Evolutionary conservation across 2,329 filamentous ascomycete genomes (phyloP), one percentile per base, ranked within the genome.

Genomic region (Kalmusia sp.): DNA sequence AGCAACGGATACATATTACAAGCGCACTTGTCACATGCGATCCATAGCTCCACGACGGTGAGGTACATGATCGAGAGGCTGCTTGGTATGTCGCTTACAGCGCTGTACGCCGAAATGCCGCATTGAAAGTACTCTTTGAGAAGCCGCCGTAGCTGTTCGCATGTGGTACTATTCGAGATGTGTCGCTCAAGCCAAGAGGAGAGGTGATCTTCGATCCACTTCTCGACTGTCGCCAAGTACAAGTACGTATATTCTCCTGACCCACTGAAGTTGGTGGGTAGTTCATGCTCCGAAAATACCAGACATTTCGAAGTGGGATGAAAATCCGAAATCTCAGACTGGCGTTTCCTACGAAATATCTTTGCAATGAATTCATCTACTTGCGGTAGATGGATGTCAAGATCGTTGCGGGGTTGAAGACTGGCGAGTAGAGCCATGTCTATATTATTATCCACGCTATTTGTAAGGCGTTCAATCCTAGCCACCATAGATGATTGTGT

Each of bases 31-130:
- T 89, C 85, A 27, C 80, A 78, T 0, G 81, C 82, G 6, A 84
- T 64, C 86, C 86, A 89, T 0, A 88, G 64, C 49, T 87, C 84
- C 2, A 85, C 58, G 0, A 83, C 59, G 0, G 80, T 83, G 0
- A 89, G 74, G 2, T 85, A 51, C 80, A 87, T 86, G 4, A 79
- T 55, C 0, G 86, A 88, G 0, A 73, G 61, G 0, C 69, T 70
- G 54, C 82, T 78, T 0, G 85, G 80, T 2, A 86, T n/a, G n/a
- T n/a, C n/a, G n/a, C n/a, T n/a, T n/a, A n/a, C n/a, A n/a, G n/a
- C n/a, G n/a, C n/a, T n/a, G n/a, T n/a, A n/a, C n/a, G n/a, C n/a
- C n/a, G n/a, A 88, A 1, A 73, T 61, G 0, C 68, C 70, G 53
- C 82, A 77, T 0, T 84, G 80, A 1, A 78, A 55, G 17, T 71